Percentiles rank a stretch among this genome's conserved stretches.
Evolutionary conservation across 306 rosid species (phyloP).

Genomic region (Glycine tomentella): DNA sequence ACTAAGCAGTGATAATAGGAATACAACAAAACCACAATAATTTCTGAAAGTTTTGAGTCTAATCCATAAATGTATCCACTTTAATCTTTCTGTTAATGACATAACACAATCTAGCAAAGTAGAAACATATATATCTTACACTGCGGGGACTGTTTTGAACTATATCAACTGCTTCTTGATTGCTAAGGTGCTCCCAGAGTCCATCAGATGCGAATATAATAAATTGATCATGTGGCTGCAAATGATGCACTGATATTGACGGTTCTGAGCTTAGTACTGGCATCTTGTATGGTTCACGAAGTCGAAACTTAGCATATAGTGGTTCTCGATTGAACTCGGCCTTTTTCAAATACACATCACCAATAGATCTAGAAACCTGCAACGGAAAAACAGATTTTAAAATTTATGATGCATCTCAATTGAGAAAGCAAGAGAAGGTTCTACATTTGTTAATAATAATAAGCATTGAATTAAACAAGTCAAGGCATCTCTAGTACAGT

Average conservation of each 20-base stretch:
- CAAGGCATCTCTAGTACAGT: neutral
- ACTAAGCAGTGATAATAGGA: no score
- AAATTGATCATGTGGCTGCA: conserved; percentile 83
- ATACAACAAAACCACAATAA: no score
- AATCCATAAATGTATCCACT: neutral
- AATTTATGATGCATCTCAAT: conserved; percentile 24
- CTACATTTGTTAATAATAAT: conserved; percentile 7
- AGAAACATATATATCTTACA: conserved; percentile 56
- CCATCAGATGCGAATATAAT: conserved; percentile 94
- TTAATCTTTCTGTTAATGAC: conserved; percentile 13
- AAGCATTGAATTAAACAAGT: neutral
- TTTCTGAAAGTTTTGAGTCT: no score
- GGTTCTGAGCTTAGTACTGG: conserved; percentile 91
- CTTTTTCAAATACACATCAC: conserved; percentile 89
- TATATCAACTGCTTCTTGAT: conserved; percentile 94
- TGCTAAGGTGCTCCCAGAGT: conserved; percentile 94
- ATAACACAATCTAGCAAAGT: conserved; percentile 22
- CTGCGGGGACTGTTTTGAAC: conserved; percentile 75
- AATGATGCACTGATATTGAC: conserved; percentile 64
- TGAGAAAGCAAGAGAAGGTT: neutral
- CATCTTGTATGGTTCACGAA: conserved; percentile 69
- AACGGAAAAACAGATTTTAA: conserved; percentile 36
- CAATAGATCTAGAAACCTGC: conserved; percentile 89
- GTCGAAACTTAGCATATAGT: conserved; percentile 78
- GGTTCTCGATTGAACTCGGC: conserved; percentile 92